These are phyloP conservation scores for Carex kokanica DNA, from an alignment of 176 grass and related monocot genomes.

Conservation along the genomic window DNA sequence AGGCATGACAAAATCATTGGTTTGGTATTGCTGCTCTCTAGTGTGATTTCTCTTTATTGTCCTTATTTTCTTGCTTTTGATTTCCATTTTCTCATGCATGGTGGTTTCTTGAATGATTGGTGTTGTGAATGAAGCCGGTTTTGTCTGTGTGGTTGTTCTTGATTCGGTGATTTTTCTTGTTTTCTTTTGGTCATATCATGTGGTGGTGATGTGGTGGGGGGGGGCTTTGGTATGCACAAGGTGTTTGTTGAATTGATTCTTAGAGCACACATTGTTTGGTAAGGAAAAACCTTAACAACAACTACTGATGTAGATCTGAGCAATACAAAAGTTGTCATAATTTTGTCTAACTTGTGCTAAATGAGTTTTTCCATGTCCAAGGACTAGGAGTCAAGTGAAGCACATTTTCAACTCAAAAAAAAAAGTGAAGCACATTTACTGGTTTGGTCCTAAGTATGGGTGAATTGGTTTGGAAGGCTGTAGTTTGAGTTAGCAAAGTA, in stretches of 20 bases:
- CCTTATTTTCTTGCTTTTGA: background rate
- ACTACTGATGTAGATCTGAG: background rate
- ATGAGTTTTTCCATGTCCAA: background rate
- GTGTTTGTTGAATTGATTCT: background rate
- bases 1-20: background rate
- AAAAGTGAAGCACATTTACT: background rate
- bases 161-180: background rate
- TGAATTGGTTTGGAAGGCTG: background rate
- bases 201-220: background rate
- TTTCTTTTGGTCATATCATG: conserved; percentile 10
- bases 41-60: background rate
- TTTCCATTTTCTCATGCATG: background rate
- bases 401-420: too few species aligned
- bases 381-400: background rate
- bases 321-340: background rate
- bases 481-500: background rate
- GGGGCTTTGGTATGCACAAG: background rate
- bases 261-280: background rate
- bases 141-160: background rate
- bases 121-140: background rate
- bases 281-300: background rate
- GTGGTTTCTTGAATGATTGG: background rate
- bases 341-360: background rate
- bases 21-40: background rate
- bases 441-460: background rate